Evolutionary conservation across 1,284 basidiomycete genomes (phyloP).

Genomic region (Crepidotus sp.): DNA sequence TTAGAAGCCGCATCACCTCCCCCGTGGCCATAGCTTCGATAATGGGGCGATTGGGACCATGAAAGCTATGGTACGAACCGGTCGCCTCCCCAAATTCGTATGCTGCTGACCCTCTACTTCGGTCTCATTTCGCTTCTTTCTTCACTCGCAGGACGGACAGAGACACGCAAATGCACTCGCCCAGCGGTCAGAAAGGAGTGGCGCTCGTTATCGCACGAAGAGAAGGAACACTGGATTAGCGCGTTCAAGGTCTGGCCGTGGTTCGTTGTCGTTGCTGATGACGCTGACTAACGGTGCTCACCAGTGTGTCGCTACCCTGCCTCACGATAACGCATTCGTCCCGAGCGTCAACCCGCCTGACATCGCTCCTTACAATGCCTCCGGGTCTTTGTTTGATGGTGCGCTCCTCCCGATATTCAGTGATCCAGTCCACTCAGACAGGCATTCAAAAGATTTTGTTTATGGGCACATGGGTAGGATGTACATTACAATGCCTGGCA

Average conservation of each 20-base stretch:
- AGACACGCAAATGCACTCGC: background rate
- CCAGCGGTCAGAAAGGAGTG: conserved; percentile 22
- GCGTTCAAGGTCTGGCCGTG: conserved; percentile 18
- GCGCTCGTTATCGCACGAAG: conserved; percentile 18
- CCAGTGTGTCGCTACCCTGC: conserved; percentile 27
- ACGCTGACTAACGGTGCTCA: background rate
- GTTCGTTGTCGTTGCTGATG: background rate
- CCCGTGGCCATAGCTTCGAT: no score
- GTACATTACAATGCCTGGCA: background rate
- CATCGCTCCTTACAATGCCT: conserved; percentile 26
- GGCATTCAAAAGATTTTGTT: conserved; percentile 21
- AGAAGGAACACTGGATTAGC: conserved; percentile 20
- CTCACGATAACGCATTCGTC: conserved; percentile 21
- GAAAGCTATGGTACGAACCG: background rate
- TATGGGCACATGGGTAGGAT: conserved; percentile 27
- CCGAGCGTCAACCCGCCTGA: conserved; percentile 21
- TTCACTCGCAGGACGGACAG: background rate
- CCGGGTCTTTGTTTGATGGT: conserved; percentile 27
- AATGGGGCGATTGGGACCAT: background rate
- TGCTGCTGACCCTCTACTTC: background rate
- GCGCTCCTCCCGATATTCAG: background rate
- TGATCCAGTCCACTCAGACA: background rate
- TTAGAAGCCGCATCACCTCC: no score
- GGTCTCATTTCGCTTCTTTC: background rate
- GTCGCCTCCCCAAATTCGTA: background rate